Evolutionary conservation across 1,284 basidiomycete species (phyloP), one percentile per base, ranked within the genome.

Genomic region (Ganoderma lucidum): DNA sequence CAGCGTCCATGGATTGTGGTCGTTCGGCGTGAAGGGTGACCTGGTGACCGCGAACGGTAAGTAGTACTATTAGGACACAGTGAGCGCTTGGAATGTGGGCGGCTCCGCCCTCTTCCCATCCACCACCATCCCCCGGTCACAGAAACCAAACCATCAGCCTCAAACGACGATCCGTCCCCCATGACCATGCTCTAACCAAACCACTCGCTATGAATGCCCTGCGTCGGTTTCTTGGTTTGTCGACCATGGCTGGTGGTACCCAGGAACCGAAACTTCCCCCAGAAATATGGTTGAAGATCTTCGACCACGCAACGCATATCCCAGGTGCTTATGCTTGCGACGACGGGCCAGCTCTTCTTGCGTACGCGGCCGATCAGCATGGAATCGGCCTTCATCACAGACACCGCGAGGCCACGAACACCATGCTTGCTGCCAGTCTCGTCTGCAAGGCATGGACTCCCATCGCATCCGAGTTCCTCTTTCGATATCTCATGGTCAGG

Each of bases 281-380:
- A 14, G 81, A 83, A 71, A 63, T 81, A n/a, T 81, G 81, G 80
- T 67, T 77, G 10, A 71, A 74, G n/a, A 74, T 82, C 30, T 79
- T 82, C 65, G 61, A 67, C 2, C 69, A 75, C 63, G 77, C 77
- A 14, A 76, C 78, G 1, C 65, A 76, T 51, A 78, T 81, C 23
- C 79, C 81, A 12, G 81, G 80, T 9, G 78, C 77, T 23, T 71
- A 76, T 42, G 72, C 73, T 2, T 70, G 76, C 51, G 63, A 74
- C 6, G 75, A 81, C 65, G 72, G 73, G 15, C 66, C 75, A 32
- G 72, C 76, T 10, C 74, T 82, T 10, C 68, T 75, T 15, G 78
- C 79, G 1, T 81, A 78, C 64, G 73, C 78, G 0, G 73, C 73
- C 45, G 81, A 82, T 70, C 67, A 68, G 28, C 71, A 79, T 53